Conservation (phyloP, 2,329 filamentous ascomycete species). For the Purpureocillium takamizusanense region DNA sequence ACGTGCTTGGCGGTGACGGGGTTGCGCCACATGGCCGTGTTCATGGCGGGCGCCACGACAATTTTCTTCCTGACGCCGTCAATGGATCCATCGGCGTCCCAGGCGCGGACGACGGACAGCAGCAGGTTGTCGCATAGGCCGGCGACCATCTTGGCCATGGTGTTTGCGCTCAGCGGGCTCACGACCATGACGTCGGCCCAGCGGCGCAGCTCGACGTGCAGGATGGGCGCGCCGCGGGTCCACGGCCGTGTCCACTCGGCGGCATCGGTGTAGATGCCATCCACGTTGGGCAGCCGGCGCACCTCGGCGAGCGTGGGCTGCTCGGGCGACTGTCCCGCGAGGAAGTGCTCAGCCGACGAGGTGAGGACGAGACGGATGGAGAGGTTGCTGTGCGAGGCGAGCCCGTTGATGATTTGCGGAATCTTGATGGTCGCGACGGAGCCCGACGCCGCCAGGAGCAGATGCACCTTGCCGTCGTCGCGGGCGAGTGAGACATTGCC, state of each 20-base stretch:
- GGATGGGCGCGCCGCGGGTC: constrained; percentile 67
- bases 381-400: constrained; percentile 44
- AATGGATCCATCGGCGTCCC: constrained; percentile 65
- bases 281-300: constrained; percentile 57
- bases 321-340: constrained; percentile 65
- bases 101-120: constrained; percentile 68
- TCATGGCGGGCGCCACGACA: constrained; percentile 76
- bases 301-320: constrained; percentile 62
- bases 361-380: constrained; percentile 85
- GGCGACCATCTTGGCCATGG: constrained; percentile 70
- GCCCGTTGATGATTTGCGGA: constrained; percentile 52
- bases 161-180: constrained; percentile 76
- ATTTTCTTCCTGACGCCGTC: constrained; percentile 53
- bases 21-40: constrained; percentile 83
- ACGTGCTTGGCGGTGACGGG: constrained; percentile 71
- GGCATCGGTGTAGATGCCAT: constrained; percentile 72
- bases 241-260: constrained; percentile 78
- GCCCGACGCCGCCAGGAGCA: constrained; percentile 32
- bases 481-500: constrained; percentile 21
- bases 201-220: constrained; percentile 82
- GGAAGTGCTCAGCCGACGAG: constrained; percentile 62
- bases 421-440: constrained; percentile 86
- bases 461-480: constrained; percentile 30
- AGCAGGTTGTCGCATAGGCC: constrained; percentile 75
- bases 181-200: constrained; percentile 73